These are phyloP conservation scores for Wickerhamiella spandovensis DNA, from an alignment of 805 yeast genomes.

Conservation along the genomic window DNA sequence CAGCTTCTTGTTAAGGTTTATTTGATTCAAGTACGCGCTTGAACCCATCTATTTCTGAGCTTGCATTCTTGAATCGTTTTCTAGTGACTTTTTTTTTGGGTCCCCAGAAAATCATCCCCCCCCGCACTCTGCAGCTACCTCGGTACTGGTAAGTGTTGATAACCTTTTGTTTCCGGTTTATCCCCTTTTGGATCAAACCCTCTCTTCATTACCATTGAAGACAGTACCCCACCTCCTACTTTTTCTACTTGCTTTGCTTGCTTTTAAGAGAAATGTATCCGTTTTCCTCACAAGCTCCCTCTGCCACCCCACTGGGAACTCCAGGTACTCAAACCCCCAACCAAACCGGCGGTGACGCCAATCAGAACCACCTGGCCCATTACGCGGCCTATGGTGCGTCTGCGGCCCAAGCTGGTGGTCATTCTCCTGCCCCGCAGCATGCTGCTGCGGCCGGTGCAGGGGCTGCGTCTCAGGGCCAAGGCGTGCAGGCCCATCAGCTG, in stretches of 20 bases:
- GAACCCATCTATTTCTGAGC: neutral
- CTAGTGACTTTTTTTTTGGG: neutral
- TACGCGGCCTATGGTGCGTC: neutral
- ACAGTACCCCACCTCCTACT: neutral
- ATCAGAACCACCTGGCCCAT: neutral
- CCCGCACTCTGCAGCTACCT: neutral
- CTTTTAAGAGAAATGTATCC: conserved; percentile 3
- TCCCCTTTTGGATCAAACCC: neutral
- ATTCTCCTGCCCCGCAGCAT: conserved; percentile 6
- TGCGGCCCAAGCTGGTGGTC: conserved; percentile 24
- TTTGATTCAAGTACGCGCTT: neutral
- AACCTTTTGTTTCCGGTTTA: neutral
- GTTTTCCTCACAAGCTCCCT: conserved; percentile 2
- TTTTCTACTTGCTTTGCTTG: neutral
- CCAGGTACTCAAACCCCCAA: neutral
- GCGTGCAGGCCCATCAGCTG: conserved; percentile 6
- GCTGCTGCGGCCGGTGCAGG: conserved; percentile 3
- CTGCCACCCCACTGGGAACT: neutral
- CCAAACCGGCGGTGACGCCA: neutral
- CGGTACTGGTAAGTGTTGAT: neutral
- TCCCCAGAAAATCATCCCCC: no score
- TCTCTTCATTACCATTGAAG: no score
- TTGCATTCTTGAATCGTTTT: no score
- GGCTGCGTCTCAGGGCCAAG: conserved; percentile 25
- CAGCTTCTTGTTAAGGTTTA: neutral